Conservation (phyloP, 2,329 filamentous ascomycete species). For the Xylaria hypoxylon region DNA sequence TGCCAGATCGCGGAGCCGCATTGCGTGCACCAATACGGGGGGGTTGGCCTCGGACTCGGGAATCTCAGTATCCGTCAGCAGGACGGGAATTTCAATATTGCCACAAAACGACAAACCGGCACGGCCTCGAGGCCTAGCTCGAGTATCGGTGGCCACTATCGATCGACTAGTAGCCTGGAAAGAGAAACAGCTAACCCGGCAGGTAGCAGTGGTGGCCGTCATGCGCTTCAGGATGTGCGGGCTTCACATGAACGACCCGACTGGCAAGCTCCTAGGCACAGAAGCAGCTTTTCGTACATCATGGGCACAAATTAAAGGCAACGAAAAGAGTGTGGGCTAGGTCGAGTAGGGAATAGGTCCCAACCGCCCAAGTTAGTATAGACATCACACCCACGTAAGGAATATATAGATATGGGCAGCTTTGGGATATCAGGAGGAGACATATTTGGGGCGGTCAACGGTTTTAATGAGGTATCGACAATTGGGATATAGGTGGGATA, state of each 20-base stretch:
- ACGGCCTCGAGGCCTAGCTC: constrained; percentile 40
- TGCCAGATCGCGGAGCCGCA: constrained; percentile 63
- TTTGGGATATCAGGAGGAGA: background rate
- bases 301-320: constrained; percentile 26
- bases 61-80: constrained; percentile 51
- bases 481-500: constrained; percentile 7
- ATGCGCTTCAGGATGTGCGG: constrained; percentile 16
- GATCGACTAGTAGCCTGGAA: constrained; percentile 43
- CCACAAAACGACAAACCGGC: constrained; percentile 49
- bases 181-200: constrained; percentile 37
- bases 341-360: constrained; percentile 2
- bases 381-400: background rate
- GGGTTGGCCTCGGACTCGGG: constrained; percentile 49
- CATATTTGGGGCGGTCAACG: background rate
- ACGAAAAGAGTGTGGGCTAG: background rate
- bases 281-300: constrained; percentile 43
- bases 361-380: background rate
- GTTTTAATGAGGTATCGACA: constrained; percentile 1
- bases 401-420: background rate
- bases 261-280: constrained; percentile 57
- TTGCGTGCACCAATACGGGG: constrained; percentile 63
- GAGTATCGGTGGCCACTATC: constrained; percentile 42
- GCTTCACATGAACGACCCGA: constrained; percentile 46
- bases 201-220: constrained; percentile 26
- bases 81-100: constrained; percentile 47